phyloP scores from a whole-genome alignment of 495 filamentous ascomycete species.

The Aspergillus coremiiformis region DNA sequence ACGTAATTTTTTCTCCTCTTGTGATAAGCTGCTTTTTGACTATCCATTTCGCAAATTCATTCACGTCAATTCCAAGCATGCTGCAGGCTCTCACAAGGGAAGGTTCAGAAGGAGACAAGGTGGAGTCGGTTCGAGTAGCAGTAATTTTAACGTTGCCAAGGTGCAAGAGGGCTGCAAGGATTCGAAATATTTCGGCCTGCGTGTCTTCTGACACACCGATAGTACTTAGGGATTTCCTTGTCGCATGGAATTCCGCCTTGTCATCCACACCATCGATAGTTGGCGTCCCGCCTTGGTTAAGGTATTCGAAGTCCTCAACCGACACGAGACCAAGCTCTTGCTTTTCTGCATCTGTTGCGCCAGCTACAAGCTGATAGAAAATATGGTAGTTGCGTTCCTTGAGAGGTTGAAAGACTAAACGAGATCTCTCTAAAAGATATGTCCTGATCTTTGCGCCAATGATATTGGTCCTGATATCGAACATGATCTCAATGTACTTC shows the following conservation, averaged over 20 bases:
- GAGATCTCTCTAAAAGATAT: constrained; percentile 90
- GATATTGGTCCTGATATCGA: constrained; percentile 90
- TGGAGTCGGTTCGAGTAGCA: constrained; percentile 79
- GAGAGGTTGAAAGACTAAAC: constrained; percentile 94
- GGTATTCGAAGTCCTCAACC: constrained; percentile 86
- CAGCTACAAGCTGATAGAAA: constrained; percentile 97
- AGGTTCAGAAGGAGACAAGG: constrained; percentile 72
- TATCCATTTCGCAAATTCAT: constrained; percentile 96
- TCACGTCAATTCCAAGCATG: constrained; percentile 79
- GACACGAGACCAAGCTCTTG: constrained; percentile 68
- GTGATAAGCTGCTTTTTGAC: constrained; percentile 98
- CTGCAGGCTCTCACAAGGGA: constrained; percentile 72
- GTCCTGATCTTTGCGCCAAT: constrained; percentile 96
- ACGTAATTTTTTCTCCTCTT: constrained; percentile 94
- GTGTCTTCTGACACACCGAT: constrained; percentile 72
- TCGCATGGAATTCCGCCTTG: constrained; percentile 84
- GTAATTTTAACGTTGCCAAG: constrained; percentile 94
- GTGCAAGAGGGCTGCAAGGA: constrained; percentile 88
- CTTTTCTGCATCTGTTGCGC: constrained; percentile 76
- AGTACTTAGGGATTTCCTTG: constrained; percentile 73
- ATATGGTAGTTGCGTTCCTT: constrained; percentile 99
- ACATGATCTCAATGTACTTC: constrained; percentile 99
- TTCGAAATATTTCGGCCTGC: constrained; percentile 80
- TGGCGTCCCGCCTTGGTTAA: constrained; percentile 90
- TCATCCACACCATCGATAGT: constrained; percentile 94